A percentile compares a stretch with the other conserved stretches of the same genome.
Conservation (phyloP, 192 early-diverging fungal species). For the Rhizophagus clarus region DNA sequence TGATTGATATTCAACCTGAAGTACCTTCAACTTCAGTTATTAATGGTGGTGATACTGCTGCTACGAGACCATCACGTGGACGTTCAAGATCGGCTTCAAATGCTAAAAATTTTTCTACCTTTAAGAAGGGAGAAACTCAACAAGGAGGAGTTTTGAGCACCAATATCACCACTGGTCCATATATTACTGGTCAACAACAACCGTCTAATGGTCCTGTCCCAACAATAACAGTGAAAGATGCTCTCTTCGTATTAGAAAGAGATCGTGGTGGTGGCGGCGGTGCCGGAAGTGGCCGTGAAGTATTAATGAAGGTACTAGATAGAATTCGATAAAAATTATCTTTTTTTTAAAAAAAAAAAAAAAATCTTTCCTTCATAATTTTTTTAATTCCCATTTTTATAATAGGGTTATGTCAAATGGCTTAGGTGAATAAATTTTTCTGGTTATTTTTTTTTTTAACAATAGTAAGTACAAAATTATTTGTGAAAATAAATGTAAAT, state of each 20-base stretch:
- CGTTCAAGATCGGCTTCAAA: conserved; percentile 6
- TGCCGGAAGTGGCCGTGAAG: conserved; percentile 41
- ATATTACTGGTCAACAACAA: conserved; percentile 33
- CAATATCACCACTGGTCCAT: conserved; percentile 26
- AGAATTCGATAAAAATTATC: neutral
- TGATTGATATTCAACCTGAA: conserved; percentile 40
- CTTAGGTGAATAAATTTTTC: neutral
- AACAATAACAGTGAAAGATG: conserved; percentile 71
- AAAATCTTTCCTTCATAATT: neutral
- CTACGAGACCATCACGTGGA: neutral
- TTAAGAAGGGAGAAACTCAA: conserved; percentile 16
- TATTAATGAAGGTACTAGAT: conserved; percentile 48
- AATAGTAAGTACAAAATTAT: neutral
- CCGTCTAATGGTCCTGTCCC: conserved; percentile 24
- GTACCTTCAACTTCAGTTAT: neutral
- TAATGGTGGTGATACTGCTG: neutral
- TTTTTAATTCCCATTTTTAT: neutral
- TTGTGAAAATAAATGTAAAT: neutral
- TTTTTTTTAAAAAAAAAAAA: neutral
- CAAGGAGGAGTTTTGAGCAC: neutral
- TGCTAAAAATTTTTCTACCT: neutral
- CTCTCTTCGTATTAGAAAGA: conserved; percentile 73
- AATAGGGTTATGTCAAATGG: conserved; percentile 8
- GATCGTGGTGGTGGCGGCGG: conserved; percentile 56
- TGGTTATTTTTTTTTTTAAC: neutral